These are phyloP conservation scores for Entophlyctis luteolus DNA, from an alignment of 192 early-diverging fungal species.

Conservation along the genomic window DNA sequence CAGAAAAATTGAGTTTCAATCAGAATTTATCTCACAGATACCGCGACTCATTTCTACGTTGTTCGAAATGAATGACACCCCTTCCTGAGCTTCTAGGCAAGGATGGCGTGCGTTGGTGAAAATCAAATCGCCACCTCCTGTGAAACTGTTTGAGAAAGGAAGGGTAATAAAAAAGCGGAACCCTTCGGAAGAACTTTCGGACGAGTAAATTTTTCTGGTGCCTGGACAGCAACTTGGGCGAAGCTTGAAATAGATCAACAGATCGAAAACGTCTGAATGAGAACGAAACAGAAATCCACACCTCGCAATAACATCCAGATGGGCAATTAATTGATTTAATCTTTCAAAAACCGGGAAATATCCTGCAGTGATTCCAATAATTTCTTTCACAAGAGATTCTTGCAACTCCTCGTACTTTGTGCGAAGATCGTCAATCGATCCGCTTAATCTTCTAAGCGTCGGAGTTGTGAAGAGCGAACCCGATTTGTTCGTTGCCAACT, in stretches of 20 bases:
- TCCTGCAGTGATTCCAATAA: slow-evolving; percentile 79
- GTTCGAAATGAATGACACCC: slow-evolving; percentile 90
- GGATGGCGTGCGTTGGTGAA: slow-evolving; percentile 81
- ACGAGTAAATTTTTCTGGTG: slow-evolving; percentile 79
- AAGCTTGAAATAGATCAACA: slow-evolving; percentile 48
- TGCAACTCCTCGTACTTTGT: slow-evolving; percentile 68
- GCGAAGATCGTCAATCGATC: slow-evolving; percentile 55
- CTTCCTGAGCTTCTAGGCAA: slow-evolving; percentile 88
- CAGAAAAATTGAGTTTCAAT: neutral
- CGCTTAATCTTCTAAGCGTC: slow-evolving; percentile 60
- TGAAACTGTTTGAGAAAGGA: neutral
- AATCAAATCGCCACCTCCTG: slow-evolving; percentile 62
- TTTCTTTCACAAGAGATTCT: slow-evolving; percentile 73
- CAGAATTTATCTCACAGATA: slow-evolving; percentile 19
- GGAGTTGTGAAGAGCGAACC: slow-evolving; percentile 85
- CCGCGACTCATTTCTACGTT: slow-evolving; percentile 73
- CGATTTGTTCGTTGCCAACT: slow-evolving; percentile 82
- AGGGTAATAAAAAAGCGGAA: neutral
- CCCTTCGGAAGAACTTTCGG: slow-evolving; percentile 63
- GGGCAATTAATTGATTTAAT: slow-evolving; percentile 71
- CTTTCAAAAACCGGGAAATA: slow-evolving; percentile 79
- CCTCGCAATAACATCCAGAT: slow-evolving; percentile 84
- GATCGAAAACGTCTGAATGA: neutral
- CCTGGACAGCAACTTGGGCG: slow-evolving; percentile 78
- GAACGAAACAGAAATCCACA: slow-evolving; percentile 19